phyloP scores from a whole-genome alignment of 441 rosid genomes.

The Kokia cookei region DNA sequence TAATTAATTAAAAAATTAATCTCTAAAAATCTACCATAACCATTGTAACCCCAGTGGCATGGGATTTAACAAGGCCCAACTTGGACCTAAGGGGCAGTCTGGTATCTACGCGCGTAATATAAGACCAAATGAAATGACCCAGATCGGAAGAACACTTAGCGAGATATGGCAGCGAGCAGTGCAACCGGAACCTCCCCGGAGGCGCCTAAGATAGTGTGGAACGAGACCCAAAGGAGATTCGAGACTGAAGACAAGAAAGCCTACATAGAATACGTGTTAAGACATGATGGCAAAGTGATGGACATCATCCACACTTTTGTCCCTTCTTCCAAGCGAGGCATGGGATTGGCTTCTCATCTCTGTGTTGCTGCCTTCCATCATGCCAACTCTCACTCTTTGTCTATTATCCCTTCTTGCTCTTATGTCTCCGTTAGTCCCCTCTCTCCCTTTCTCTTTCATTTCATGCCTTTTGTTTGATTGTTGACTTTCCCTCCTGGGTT shows the following conservation, averaged over 20 bases:
- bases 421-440: conserved; percentile 47
- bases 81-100: background rate
- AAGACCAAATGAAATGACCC: background rate
- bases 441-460: background rate
- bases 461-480: background rate
- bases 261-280: conserved; percentile 50
- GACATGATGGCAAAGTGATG: conserved; percentile 47
- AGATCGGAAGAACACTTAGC: background rate
- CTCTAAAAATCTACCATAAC: background rate
- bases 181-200: conserved; percentile 10
- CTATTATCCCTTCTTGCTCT: conserved; percentile 69
- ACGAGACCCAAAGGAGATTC: conserved; percentile 44
- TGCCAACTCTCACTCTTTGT: conserved; percentile 55
- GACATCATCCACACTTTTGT: conserved; percentile 70
- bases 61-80: background rate
- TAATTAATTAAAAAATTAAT: background rate
- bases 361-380: conserved; percentile 60
- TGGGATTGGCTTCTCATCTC: conserved; percentile 73
- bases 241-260: conserved; percentile 77
- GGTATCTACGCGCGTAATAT: background rate
- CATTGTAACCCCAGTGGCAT: background rate
- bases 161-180: conserved; percentile 17
- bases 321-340: conserved; percentile 63
- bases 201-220: conserved; percentile 53
- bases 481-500: background rate